Evolutionary conservation across 2,329 filamentous ascomycete species (phyloP).

Genomic region (Trichophyton simii): DNA sequence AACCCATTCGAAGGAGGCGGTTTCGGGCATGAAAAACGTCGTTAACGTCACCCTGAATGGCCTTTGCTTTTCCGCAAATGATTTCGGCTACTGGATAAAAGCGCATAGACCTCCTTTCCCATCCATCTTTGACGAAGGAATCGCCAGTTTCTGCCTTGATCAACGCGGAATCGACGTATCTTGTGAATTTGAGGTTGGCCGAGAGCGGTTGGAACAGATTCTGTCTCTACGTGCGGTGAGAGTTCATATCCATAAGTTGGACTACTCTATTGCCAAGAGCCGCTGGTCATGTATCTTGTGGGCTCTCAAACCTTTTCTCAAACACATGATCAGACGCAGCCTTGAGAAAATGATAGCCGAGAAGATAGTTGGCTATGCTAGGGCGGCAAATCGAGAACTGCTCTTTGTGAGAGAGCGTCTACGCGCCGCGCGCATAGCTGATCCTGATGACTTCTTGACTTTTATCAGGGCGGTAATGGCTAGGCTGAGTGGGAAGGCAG

Average conservation of each 20-base stretch:
- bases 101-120: conserved; percentile 58
- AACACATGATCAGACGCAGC: conserved; percentile 64
- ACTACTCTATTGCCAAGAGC: conserved; percentile 57
- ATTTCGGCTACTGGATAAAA: conserved; percentile 81
- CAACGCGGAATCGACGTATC: conserved; percentile 77
- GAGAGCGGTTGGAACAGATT: conserved; percentile 66
- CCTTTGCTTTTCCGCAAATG: conserved; percentile 68
- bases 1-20: conserved; percentile 53
- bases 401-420: conserved; percentile 77
- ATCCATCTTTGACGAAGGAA: conserved; percentile 61
- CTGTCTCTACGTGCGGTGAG: conserved; percentile 62
- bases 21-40: conserved; percentile 54
- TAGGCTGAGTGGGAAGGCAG: conserved; percentile 55
- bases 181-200: conserved; percentile 70
- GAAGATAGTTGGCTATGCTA: conserved; percentile 56
- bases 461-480: conserved; percentile 76
- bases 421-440: conserved; percentile 69
- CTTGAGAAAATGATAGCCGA: conserved; percentile 67
- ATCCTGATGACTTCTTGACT: conserved; percentile 65
- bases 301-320: conserved; percentile 71
- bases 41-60: conserved; percentile 71
- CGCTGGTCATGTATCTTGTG: conserved; percentile 68
- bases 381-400: conserved; percentile 69
- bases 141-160: conserved; percentile 75
- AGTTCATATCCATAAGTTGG: conserved; percentile 75